Percentiles rank a stretch among this genome's conserved stretches.
Evolutionary conservation across 441 rosid species (phyloP).

Genomic region (Adansonia gregorii): DNA sequence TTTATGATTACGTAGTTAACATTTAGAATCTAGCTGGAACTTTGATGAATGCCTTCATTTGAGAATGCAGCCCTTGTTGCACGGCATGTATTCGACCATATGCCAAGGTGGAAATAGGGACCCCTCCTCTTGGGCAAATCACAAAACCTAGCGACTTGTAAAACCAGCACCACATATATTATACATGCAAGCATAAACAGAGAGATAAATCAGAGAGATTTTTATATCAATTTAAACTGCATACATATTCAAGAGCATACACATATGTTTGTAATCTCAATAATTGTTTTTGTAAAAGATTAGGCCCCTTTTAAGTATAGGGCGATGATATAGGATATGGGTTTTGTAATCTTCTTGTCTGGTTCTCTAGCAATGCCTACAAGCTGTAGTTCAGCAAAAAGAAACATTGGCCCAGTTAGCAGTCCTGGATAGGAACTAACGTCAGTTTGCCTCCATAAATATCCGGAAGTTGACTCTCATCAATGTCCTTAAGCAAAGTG

Average conservation of each 20-base stretch:
- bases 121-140: not conserved
- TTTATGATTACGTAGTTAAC: not conserved
- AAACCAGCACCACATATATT: not conserved
- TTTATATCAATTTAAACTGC: slow-evolving; percentile 1
- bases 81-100: too few relatives aligned
- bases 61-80: not conserved
- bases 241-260: not conserved
- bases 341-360: not conserved
- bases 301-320: not conserved
- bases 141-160: not conserved
- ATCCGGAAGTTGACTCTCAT: slow-evolving; percentile 75
- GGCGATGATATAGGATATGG: not conserved
- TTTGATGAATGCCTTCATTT: not conserved
- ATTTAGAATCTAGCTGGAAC: not conserved
- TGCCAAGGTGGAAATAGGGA: not conserved
- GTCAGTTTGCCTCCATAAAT: slow-evolving; percentile 73
- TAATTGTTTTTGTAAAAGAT: not conserved
- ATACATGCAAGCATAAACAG: not conserved
- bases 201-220: not conserved
- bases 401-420: slow-evolving; percentile 28
- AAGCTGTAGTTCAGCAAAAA: not conserved
- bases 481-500: slow-evolving; percentile 68
- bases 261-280: not conserved
- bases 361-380: slow-evolving; percentile 17
- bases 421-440: slow-evolving; percentile 62